These are phyloP conservation scores for Oldenlandia corymbosa DNA, from an alignment of 257 asterid genomes.

Conservation along the genomic window DNA sequence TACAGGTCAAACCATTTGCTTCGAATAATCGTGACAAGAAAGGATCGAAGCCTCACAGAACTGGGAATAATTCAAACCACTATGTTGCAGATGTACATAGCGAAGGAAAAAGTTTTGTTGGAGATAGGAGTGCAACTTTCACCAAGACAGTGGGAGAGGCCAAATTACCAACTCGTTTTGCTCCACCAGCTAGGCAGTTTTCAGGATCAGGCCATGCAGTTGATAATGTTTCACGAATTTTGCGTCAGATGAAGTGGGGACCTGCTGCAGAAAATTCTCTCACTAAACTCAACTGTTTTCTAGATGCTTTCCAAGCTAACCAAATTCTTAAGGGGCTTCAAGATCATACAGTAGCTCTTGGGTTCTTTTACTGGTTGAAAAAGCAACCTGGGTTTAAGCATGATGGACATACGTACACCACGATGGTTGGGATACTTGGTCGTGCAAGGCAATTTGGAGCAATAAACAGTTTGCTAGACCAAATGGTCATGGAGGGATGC, in stretches of 20 bases:
- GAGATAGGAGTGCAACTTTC: conserved; percentile 38
- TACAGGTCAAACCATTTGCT: conserved; percentile 26
- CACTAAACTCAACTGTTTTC: conserved; percentile 42
- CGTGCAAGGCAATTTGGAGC: conserved; percentile 72
- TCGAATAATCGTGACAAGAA: conserved; percentile 33
- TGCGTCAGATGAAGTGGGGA: conserved; percentile 71
- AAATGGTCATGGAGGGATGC: conserved; percentile 80
- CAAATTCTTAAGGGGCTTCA: conserved; percentile 83
- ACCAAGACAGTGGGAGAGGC: conserved; percentile 35
- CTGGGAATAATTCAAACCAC: conserved; percentile 39
- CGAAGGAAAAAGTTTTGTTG: conserved; percentile 35
- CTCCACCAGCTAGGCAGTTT: conserved; percentile 37
- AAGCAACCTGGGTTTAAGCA: conserved; percentile 76
- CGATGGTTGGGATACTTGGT: conserved; percentile 98
- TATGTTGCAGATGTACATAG: conserved; percentile 29
- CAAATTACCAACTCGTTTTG: conserved; percentile 27
- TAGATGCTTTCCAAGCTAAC: conserved; percentile 85
- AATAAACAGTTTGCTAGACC: conserved; percentile 63
- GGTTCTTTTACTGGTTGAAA: conserved; percentile 85
- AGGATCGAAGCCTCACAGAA: conserved; percentile 43
- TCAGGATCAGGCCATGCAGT: conserved; percentile 36
- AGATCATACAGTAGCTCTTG: conserved; percentile 65
- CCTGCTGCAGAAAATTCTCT: conserved; percentile 68
- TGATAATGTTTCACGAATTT: conserved; percentile 48
- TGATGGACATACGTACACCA: conserved; percentile 89